These are phyloP conservation scores for Neolentinus lepideus DNA, from an alignment of 1,284 basidiomycete genomes.

Conservation along the genomic window DNA sequence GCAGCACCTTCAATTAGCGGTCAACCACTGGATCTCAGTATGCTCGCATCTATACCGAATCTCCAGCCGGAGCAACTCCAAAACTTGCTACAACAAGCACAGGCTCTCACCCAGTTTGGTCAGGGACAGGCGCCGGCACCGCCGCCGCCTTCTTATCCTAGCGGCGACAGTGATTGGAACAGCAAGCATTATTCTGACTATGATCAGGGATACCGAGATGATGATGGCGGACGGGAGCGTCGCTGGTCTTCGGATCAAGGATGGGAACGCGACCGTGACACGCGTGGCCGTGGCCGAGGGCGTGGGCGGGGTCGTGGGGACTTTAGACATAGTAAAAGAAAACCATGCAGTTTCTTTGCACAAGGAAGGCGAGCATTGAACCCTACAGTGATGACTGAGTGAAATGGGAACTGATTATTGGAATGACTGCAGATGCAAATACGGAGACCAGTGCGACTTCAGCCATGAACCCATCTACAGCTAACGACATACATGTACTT, in stretches of 20 bases:
- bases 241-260: slow-evolving; percentile 33
- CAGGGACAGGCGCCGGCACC: background rate
- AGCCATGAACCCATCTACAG: slow-evolving; percentile 43
- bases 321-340: slow-evolving; percentile 72
- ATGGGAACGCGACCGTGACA: slow-evolving; percentile 38
- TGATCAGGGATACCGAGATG: slow-evolving; percentile 29
- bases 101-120: slow-evolving; percentile 8
- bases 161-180: slow-evolving; percentile 20
- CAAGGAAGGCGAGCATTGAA: slow-evolving; percentile 79
- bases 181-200: slow-evolving; percentile 24
- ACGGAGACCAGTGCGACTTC: slow-evolving; percentile 79
- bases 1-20: background rate
- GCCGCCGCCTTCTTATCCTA: slow-evolving; percentile 12
- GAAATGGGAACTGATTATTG: slow-evolving; percentile 41
- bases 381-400: slow-evolving; percentile 27
- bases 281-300: slow-evolving; percentile 45
- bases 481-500: background rate
- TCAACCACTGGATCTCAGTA: slow-evolving; percentile 8
- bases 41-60: slow-evolving; percentile 24
- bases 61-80: slow-evolving; percentile 56
- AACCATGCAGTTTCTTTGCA: slow-evolving; percentile 81
- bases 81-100: slow-evolving; percentile 51
- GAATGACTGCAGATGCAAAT: slow-evolving; percentile 62
- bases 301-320: slow-evolving; percentile 35
- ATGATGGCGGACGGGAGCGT: slow-evolving; percentile 32